These are phyloP conservation scores for Striga hermonthica DNA, from an alignment of 305 asterid species.

Conservation along the genomic window DNA sequence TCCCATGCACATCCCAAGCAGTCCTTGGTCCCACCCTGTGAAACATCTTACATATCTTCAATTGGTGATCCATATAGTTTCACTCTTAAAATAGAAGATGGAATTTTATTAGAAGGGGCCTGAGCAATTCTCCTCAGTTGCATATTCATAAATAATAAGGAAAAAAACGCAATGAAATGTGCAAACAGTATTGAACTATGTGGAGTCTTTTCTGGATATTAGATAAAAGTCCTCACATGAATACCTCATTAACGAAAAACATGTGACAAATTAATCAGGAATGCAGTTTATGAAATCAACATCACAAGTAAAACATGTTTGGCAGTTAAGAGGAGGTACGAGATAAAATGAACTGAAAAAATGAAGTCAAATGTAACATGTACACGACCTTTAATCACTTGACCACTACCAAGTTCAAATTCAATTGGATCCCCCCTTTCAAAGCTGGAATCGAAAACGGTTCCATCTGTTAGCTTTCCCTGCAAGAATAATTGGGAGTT, in stretches of 20 bases:
- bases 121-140: neutral
- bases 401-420: constrained; percentile 87
- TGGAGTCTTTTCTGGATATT: no score
- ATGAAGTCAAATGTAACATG: neutral
- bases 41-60: constrained; percentile 24
- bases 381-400: constrained; percentile 79
- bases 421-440: constrained; percentile 95
- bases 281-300: neutral
- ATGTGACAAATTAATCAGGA: no score
- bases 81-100: neutral
- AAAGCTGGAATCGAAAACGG: constrained; percentile 92
- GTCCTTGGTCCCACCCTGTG: constrained; percentile 99
- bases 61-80: constrained; percentile 1
- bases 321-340: neutral
- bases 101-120: neutral
- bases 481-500: constrained; percentile 34
- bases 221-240: no score
- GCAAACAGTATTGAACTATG: no score
- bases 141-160: neutral
- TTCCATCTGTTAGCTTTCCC: constrained; percentile 97
- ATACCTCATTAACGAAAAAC: no score
- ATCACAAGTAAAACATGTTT: neutral
- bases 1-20: constrained; percentile 88
- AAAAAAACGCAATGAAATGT: no score
- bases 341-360: neutral